Evolutionary conservation across 1,139 yeast genomes (phyloP).

Genomic region (Suhomyces terraborum): DNA sequence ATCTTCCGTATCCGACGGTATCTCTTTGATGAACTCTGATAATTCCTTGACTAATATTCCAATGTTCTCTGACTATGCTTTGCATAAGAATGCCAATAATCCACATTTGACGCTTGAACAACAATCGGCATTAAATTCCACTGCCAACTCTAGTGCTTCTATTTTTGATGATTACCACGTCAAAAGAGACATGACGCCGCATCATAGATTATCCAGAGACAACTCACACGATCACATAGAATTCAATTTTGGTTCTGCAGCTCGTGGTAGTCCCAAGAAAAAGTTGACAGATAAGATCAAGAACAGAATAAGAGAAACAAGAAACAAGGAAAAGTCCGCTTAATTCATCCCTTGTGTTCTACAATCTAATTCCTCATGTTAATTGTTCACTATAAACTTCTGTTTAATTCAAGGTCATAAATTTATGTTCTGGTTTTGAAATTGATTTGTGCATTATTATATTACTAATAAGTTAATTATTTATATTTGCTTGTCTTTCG

Average conservation of each 20-base stretch:
- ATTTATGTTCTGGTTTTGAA: not conserved
- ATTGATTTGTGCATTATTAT: not conserved
- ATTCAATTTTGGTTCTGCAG: slow-evolving; percentile 31
- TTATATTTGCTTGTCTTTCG: slow-evolving; percentile 63
- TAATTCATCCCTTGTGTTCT: not conserved
- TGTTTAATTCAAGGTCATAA: not conserved
- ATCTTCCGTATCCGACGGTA: slow-evolving; percentile 51
- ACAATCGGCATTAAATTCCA: slow-evolving; percentile 25
- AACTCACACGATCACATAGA: slow-evolving; percentile 36
- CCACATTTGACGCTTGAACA: slow-evolving; percentile 27
- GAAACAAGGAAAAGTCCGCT: slow-evolving; percentile 21
- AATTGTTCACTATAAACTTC: not conserved
- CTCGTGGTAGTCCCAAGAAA: slow-evolving; percentile 13
- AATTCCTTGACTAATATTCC: slow-evolving; percentile 59
- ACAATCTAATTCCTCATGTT: not conserved
- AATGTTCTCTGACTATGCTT: slow-evolving; percentile 50
- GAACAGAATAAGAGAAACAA: slow-evolving; percentile 36
- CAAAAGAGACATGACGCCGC: slow-evolving; percentile 7
- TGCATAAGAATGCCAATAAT: slow-evolving; percentile 39
- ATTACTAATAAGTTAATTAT: slow-evolving; percentile 2
- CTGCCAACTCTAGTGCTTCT: slow-evolving; percentile 28
- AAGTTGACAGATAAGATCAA: slow-evolving; percentile 39
- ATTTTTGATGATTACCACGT: slow-evolving; percentile 34
- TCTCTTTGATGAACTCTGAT: slow-evolving; percentile 55
- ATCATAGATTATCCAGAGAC: slow-evolving; percentile 10